These are phyloP conservation scores for Cyphellophora europaea DNA, from an alignment of 2,329 filamentous ascomycete species.

Conservation along the genomic window DNA sequence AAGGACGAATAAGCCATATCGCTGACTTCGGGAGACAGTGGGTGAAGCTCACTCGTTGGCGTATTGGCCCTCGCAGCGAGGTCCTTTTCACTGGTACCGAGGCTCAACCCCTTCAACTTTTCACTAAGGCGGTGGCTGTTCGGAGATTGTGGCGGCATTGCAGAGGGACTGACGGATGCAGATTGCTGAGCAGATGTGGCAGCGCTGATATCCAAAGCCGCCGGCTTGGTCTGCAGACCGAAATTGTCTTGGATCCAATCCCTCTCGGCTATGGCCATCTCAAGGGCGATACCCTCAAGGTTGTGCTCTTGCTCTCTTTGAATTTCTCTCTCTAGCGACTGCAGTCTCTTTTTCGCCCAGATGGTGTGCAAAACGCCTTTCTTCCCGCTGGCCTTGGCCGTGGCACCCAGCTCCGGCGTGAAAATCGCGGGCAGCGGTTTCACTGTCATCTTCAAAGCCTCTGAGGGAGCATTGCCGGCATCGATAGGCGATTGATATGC, in stretches of 20 bases:
- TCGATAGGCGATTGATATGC: conserved; percentile 39
- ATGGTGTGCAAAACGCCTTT: conserved; percentile 81
- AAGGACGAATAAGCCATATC: conserved; percentile 57
- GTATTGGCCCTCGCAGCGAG: conserved; percentile 32
- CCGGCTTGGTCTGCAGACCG: conserved; percentile 42
- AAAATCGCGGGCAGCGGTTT: conserved; percentile 85
- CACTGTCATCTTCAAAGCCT: conserved; percentile 43
- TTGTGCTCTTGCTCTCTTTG: conserved; percentile 62
- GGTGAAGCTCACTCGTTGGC: conserved; percentile 27
- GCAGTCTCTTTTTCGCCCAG: conserved; percentile 77
- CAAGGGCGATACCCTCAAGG: conserved; percentile 69
- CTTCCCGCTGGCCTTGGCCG: conserved; percentile 56
- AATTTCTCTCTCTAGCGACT: conserved; percentile 69
- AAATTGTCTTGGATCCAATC: conserved; percentile 82
- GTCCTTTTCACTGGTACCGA: conserved; percentile 64
- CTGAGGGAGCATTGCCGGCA: conserved; percentile 21
- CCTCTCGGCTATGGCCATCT: conserved; percentile 76
- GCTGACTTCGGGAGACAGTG: conserved; percentile 53
- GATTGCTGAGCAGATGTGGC: conserved; percentile 20
- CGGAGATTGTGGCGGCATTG: conserved; percentile 44
- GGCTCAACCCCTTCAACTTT: conserved; percentile 68
- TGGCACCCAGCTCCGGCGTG: conserved; percentile 61
- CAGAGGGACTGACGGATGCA: conserved; percentile 40
- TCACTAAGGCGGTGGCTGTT: conserved; percentile 56
- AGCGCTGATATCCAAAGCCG: conserved; percentile 20